These are phyloP conservation scores for Sordariomycetes sp. DNA, from an alignment of 2,329 filamentous ascomycete genomes.

Conservation along the genomic window DNA sequence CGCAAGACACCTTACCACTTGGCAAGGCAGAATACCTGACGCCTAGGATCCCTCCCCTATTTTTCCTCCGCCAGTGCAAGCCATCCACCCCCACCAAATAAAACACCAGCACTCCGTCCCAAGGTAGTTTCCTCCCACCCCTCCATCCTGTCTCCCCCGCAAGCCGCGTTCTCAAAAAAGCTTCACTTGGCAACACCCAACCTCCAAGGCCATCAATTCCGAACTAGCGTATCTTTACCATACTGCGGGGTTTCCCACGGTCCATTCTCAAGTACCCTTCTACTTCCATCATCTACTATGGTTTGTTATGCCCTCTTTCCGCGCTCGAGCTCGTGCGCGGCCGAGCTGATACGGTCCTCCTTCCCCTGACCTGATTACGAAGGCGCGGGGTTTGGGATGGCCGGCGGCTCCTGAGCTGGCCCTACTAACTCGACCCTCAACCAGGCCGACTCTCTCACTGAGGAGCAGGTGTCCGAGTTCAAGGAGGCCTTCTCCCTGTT, in stretches of 20 bases:
- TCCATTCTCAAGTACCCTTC: not conserved
- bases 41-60: too few relatives aligned
- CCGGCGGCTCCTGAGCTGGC: not conserved
- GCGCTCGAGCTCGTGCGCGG: not conserved
- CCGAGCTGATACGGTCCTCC: not conserved
- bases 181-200: not conserved
- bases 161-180: conserved; percentile 2
- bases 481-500: conserved; percentile 99
- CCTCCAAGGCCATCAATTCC: not conserved
- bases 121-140: not conserved
- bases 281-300: not conserved
- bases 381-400: not conserved
- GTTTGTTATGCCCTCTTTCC: not conserved
- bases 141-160: conserved; percentile 4
- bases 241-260: not conserved
- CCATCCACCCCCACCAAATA: conserved; percentile 4
- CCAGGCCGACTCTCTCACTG: conserved; percentile 94
- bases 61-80: not conserved
- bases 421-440: conserved; percentile 1
- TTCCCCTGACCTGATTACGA: not conserved
- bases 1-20: too few relatives aligned
- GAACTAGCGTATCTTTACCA: not conserved
- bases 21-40: too few relatives aligned
- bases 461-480: conserved; percentile 99
- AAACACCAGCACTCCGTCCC: conserved; percentile 1